These are phyloP conservation scores for Tolypocladium cylindrosporum DNA, from an alignment of 2,329 filamentous ascomycete genomes.

Conservation along the genomic window DNA sequence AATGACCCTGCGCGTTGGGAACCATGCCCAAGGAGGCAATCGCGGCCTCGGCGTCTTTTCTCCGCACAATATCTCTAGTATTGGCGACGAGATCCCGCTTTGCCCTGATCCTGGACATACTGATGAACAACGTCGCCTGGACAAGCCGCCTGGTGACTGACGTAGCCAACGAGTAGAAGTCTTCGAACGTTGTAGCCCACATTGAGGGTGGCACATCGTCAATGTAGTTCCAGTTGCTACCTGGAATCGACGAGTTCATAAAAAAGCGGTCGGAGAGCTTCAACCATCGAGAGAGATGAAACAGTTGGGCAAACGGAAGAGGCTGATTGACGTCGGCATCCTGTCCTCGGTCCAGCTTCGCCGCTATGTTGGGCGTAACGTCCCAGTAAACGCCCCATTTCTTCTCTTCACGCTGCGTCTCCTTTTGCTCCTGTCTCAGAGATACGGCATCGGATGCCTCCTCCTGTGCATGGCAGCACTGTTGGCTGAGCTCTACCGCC, in stretches of 20 bases:
- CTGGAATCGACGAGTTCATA: conserved; percentile 58
- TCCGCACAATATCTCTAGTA: conserved; percentile 23
- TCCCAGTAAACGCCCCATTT: conserved; percentile 59
- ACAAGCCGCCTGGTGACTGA: conserved; percentile 63
- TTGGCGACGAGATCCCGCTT: conserved; percentile 21
- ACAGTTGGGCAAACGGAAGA: conserved; percentile 43
- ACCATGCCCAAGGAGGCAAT: conserved; percentile 34
- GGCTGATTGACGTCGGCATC: conserved; percentile 11
- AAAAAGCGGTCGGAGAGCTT: conserved; percentile 56
- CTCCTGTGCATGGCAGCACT: conserved; percentile 58
- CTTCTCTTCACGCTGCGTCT: conserved; percentile 47
- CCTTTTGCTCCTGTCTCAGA: conserved; percentile 51
- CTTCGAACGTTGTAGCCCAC: conserved; percentile 63
- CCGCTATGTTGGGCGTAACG: conserved; percentile 35
- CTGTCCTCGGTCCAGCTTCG: conserved; percentile 14
- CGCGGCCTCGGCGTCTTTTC: conserved; percentile 39
- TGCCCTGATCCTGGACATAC: conserved; percentile 56
- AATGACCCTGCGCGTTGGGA: conserved; percentile 28
- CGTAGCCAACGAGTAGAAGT: conserved; percentile 60
- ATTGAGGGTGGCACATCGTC: conserved; percentile 58
- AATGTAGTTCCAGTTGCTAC: conserved; percentile 58
- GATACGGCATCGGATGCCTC: conserved; percentile 56
- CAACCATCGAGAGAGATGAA: conserved; percentile 52
- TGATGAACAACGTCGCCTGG: conserved; percentile 58
- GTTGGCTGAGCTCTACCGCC: conserved; percentile 59